Conservation (phyloP, 2,329 filamentous ascomycete genomes). For the Cladosporium phlei region DNA sequence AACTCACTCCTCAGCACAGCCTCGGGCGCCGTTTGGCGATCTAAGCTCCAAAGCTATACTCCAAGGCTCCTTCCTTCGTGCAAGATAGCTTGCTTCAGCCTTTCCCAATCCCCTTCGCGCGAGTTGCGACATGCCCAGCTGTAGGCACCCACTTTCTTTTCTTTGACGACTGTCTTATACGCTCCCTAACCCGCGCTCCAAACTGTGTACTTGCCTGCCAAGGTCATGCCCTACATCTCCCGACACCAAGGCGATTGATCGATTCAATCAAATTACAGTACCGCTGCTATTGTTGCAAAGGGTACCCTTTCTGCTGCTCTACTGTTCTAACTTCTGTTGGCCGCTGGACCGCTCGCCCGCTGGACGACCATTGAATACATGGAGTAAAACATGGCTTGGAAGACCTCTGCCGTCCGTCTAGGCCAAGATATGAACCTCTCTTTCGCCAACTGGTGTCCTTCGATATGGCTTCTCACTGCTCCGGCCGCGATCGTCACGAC, state of each 20-base stretch:
- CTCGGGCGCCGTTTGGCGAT: conserved; percentile 6
- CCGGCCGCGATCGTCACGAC: conserved; percentile 10
- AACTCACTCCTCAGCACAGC: too few species aligned
- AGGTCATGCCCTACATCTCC: conserved; percentile 3
- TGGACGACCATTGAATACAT: neutral
- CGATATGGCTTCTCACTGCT: conserved; percentile 10
- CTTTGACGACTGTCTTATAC: neutral
- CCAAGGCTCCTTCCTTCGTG: conserved; percentile 13
- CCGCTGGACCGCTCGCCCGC: conserved; percentile 5
- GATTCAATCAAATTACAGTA: too few species aligned
- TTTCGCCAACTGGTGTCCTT: conserved; percentile 8
- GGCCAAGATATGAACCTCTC: conserved; percentile 1
- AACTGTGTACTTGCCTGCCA: too few species aligned
- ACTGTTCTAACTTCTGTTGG: conserved; percentile 1
- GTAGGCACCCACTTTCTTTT: conserved; percentile 4
- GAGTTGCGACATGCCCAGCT: too few species aligned
- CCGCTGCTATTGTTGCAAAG: too few species aligned
- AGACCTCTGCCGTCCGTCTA: neutral
- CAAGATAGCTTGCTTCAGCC: conserved; percentile 7
- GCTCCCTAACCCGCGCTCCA: neutral
- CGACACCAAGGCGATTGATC: neutral
- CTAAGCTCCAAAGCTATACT: conserved; percentile 1
- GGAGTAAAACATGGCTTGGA: conserved; percentile 9
- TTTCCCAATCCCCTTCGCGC: neutral
- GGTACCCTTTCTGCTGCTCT: too few species aligned